Percentiles rank a stretch among this genome's conserved stretches.
Conservation (phyloP, 306 rosid genomes). For the Abrus pulchellus region DNA sequence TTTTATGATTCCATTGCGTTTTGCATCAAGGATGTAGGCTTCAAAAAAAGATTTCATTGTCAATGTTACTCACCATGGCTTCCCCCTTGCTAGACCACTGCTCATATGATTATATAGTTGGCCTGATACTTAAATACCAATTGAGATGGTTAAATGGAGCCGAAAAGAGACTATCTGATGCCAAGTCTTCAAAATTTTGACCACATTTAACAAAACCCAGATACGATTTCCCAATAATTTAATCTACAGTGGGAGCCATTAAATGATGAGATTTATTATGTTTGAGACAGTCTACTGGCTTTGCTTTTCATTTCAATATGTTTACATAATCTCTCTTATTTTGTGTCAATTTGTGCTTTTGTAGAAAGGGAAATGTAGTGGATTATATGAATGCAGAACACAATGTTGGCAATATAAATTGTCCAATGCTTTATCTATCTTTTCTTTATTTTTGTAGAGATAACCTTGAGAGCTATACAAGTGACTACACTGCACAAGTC, state of each 20-base stretch:
- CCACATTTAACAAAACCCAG: background rate
- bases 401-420: slow-evolving; percentile 30
- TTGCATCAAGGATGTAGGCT: background rate
- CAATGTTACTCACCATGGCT: background rate
- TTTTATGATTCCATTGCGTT: background rate
- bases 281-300: slow-evolving; percentile 2
- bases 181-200: slow-evolving; percentile 27
- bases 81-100: background rate
- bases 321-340: background rate
- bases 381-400: background rate
- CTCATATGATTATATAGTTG: slow-evolving; percentile 13
- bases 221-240: background rate
- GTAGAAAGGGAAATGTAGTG: background rate
- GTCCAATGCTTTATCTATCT: slow-evolving; percentile 35
- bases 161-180: background rate
- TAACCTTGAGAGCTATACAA: slow-evolving; percentile 95
- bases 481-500: slow-evolving; percentile 99
- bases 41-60: background rate
- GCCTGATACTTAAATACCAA: background rate
- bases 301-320: slow-evolving; percentile 20
- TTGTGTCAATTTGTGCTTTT: background rate
- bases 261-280: background rate
- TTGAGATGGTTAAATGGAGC: slow-evolving; percentile 10
- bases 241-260: slow-evolving; percentile 8
- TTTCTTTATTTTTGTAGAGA: slow-evolving; percentile 63